These are phyloP conservation scores for Austroboletus eburneus DNA, from an alignment of 768 basidiomycete species.

Conservation along the genomic window DNA sequence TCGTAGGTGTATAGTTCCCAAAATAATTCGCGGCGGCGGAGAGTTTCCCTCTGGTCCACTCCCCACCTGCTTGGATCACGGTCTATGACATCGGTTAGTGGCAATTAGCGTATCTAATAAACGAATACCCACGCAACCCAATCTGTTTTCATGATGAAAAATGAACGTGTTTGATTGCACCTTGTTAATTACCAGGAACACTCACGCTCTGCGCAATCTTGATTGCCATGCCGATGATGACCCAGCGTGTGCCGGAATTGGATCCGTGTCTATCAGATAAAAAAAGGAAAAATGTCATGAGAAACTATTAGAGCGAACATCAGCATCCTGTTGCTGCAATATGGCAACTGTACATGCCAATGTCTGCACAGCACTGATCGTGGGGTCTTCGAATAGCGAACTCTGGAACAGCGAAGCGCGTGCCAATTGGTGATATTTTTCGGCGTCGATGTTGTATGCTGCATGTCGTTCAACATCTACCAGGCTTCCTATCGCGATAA, in stretches of 20 bases:
- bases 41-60: slow-evolving; percentile 50
- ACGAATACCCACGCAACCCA: slow-evolving; percentile 54
- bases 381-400: slow-evolving; percentile 65
- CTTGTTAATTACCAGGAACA: slow-evolving; percentile 19
- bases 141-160: slow-evolving; percentile 40
- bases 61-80: slow-evolving; percentile 70
- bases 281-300: slow-evolving; percentile 71
- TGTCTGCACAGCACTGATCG: slow-evolving; percentile 62
- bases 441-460: slow-evolving; percentile 63
- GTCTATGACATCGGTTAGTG: slow-evolving; percentile 37
- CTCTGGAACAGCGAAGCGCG: slow-evolving; percentile 61
- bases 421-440: slow-evolving; percentile 66
- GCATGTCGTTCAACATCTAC: slow-evolving; percentile 53
- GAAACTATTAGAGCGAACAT: slow-evolving; percentile 39
- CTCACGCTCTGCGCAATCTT: slow-evolving; percentile 69
- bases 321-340: slow-evolving; percentile 29
- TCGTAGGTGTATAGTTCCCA: slow-evolving; percentile 53
- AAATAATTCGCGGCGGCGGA: slow-evolving; percentile 60
- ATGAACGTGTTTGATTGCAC: not conserved
- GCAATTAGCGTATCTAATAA: not conserved
- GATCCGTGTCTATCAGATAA: slow-evolving; percentile 65
- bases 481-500: slow-evolving; percentile 61
- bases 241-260: slow-evolving; percentile 61
- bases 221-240: slow-evolving; percentile 64
- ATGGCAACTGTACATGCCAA: slow-evolving; percentile 40